Base-by-base conservation (phyloP, 768 basidiomycete species). In the Porphyrellus cyaneotinctus region DNA sequence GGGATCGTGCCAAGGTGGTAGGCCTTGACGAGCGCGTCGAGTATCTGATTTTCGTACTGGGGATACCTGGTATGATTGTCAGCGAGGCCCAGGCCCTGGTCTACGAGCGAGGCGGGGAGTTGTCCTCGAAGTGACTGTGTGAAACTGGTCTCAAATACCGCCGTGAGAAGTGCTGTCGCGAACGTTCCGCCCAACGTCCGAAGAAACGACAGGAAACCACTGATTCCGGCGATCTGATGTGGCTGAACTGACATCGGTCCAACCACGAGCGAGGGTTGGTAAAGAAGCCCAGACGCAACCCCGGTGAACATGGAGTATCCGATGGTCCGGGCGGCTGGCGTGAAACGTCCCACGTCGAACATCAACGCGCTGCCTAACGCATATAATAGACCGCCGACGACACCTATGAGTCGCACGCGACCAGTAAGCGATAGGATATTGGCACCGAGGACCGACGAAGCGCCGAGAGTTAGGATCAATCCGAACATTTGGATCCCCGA, bases 401-500 rank as follows among this genome's bases (percentile, higher is more conserved):
- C 38, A 2, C 71, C 71, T 20, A 70, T 55, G 52, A 70, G 61
- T 20, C 71, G 62, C 22, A 70, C 61, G 22, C 49, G 66, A 20
- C 70, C 70, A 0, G 70, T 70, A 32, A 61, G 53, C n/a, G 70
- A 62, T 12, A 72, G 31, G 33, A 70, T 51, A 24, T 71, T 68
- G 39, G 71, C 70, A 9, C 71, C 71, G 17, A 68, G 61, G 28
- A 72, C 71, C 0, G 71, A 65, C 12, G 71, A 66, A 28, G 62
- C 61, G 30, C 71, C 71, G 13, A 71, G 63, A 1, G 68, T 63
- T 0, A 71, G 58, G 47, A 68, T 72, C 28, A 71, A 36, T 9
- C 71, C 70, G 13, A 71, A 51, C 71, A 72, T 72, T 33, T 71
- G 68, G 7, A 71, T 39, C n/a, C 70, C 70, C 0, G 70, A 70